Evolutionary conservation across 768 basidiomycete species (phyloP), one percentile per base, ranked within the genome.

Genomic region (Auricularia sp.): DNA sequence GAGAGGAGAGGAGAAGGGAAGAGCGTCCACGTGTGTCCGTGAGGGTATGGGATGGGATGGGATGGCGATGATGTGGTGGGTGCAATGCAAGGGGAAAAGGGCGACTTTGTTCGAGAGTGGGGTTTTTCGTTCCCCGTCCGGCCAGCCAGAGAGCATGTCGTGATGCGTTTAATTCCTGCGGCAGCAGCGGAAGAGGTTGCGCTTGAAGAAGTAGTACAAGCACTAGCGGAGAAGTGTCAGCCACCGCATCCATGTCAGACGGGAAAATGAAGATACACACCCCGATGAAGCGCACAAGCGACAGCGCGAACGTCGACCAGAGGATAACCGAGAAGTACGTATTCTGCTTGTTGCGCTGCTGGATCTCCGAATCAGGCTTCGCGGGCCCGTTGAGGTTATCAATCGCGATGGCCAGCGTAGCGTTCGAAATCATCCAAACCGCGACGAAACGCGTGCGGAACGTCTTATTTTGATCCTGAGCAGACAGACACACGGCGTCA

Each of bases 361-460:
- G 68, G 16, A 63, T 60, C 68, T 82, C 68, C 6, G 66, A 90
- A 29, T 29, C 29, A 3, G 29, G 29, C 84, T 18, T 66, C 63
- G 11, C 65, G 67, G 10, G 71, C 35, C 90, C 87, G 68, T 87
- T 88, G 67, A 88, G 77, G 67, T 84, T 91, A 74, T 88, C 85
- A 64, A 93, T 89, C 39, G 87, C 83, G 64, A 93, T 80, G 3
- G 88, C 86, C 23, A 93, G 75, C 4, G 70, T 77, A 42, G 88
- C 89, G 70, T 93, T 93, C 11, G 74, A 67, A 61, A 89, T 75
- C 84, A 93, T 88, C 92, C 92, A 93, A 63, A 82, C 78, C 12
- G 87, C 84, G 53, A 93, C 91, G 29, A 94, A 80, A 61, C 92
- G 87, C 2, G 93, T 94, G 65, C 92, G 85, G 88, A 95, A 95